These are phyloP conservation scores for Jaltomata sinuosa DNA, from an alignment of 257 asterid genomes.

Conservation along the genomic window DNA sequence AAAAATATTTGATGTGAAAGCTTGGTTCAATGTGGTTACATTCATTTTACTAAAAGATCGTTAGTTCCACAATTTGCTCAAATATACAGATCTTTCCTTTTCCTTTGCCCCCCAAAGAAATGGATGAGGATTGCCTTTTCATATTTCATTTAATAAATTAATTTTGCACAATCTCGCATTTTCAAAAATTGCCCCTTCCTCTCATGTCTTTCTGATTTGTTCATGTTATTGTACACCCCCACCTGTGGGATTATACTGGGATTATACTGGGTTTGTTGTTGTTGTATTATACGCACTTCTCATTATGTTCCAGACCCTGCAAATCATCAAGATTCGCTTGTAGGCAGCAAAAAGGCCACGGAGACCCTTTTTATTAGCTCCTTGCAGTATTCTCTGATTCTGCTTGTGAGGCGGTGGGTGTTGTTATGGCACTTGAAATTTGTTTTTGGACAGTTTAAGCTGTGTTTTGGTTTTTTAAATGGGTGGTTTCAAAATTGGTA, in stretches of 20 bases:
- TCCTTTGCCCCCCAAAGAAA: not conserved
- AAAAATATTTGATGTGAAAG: not conserved
- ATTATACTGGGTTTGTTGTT: not conserved
- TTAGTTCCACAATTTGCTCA: not conserved
- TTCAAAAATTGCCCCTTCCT: not conserved
- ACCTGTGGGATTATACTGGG: not conserved
- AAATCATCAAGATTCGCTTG: not conserved
- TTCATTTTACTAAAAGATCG: not conserved
- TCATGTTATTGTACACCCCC: not conserved
- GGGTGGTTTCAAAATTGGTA: not conserved
- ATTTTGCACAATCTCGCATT: not conserved
- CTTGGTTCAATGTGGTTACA: not conserved
- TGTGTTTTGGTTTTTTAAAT: not conserved
- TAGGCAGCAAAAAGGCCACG: not conserved
- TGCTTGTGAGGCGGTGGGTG: not conserved
- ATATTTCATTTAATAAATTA: not conserved
- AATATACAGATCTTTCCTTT: not conserved
- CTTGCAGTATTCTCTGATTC: not conserved
- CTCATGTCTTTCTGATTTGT: not conserved
- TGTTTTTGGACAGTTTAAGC: not conserved
- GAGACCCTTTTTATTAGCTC: not conserved
- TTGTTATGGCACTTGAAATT: not conserved
- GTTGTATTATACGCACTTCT: not conserved
- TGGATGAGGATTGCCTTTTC: not conserved
- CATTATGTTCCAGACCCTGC: not conserved